Base-by-base conservation (phyloP, 1,139 yeast genomes). In the Spathaspora sp. region DNA sequence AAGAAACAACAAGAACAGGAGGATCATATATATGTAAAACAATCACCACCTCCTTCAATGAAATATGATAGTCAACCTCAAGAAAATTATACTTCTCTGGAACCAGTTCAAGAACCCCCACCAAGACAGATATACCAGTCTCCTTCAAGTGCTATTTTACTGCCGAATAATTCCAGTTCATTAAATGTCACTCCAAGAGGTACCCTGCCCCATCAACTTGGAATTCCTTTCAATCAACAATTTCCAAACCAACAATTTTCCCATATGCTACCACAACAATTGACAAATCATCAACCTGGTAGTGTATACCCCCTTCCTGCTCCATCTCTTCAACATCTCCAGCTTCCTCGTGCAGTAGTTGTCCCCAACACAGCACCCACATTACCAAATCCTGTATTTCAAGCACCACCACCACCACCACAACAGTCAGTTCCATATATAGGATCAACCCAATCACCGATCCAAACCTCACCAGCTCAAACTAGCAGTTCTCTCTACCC, bases 1-100 rank as follows among this genome's bases (percentile, higher is more conserved):
- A 62, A 60, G 51, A 51, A 50, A 24, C 55, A 51, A 27, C 29
- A 43, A 16, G 45, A 42, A 38, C 38, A 23, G 15, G 38, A 37
- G 27, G 43, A 38, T 25, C 41, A 29, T n/a, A 38, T 13, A 15
- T 47, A 39, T 18, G 40, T 31, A 8, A 20, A 20, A 7, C 45
- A 41, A 24, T 8, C 17, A 10, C 40, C 4, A n/a, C 37, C 20
- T 13, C 44, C 33, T 34, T 45, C 37, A 31, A 37, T 7, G 9
- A 17, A 20, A 20, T n/a, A 7, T 8, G 29, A 18, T 8, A 25
- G 39, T 27, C 29, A 13, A 13, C n/a, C 15, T 8, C 5, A n/a
- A n/a, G 7, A 18, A n/a, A 23, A n/a, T 36, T 15, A 15, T 4
- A 18, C 24, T 15, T 20, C 36, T 15, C 36, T 31, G 18, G 36